Percentiles rank a stretch among this genome's conserved stretches.
phyloP scores from a whole-genome alignment of 2,329 filamentous ascomycete genomes.

The Fusarium sp. region DNA sequence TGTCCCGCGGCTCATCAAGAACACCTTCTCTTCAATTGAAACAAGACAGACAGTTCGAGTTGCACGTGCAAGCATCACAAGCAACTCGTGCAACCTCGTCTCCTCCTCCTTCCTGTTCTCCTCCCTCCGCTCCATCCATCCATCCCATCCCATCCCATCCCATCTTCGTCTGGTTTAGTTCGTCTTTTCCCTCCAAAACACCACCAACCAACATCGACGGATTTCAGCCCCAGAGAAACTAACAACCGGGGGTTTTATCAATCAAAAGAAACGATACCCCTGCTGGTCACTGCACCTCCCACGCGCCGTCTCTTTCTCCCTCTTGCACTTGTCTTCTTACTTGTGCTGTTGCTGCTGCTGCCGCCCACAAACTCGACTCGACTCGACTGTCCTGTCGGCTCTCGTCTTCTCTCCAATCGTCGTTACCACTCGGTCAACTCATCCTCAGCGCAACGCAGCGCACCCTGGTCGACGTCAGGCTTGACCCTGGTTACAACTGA shows the following conservation, averaged over 20 bases:
- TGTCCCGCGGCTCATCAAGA: constrained; percentile 14
- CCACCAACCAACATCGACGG: constrained; percentile 20
- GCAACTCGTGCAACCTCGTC: constrained; percentile 34
- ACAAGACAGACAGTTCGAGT: constrained; percentile 7
- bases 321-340: not conserved
- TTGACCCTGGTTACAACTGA: not conserved
- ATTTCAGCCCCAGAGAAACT: constrained; percentile 22
- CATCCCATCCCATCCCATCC: constrained; percentile 16
- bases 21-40: not conserved
- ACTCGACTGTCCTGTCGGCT: not conserved
- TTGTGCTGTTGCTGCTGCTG: not conserved
- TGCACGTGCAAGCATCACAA: constrained; percentile 33
- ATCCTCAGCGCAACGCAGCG: not conserved
- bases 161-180: constrained; percentile 15
- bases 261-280: constrained; percentile 12
- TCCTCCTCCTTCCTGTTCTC: constrained; percentile 27
- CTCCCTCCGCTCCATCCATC: constrained; percentile 22
- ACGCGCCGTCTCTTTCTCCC: not conserved
- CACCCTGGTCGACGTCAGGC: not conserved
- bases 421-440: not conserved
- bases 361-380: not conserved
- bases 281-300: constrained; percentile 6
- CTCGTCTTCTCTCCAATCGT: not conserved
- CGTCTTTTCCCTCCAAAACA: constrained; percentile 24
- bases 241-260: constrained; percentile 12